Evolutionary conservation across 2,329 filamentous ascomycete genomes (phyloP).

Genomic region (Cadophora luteo-olivacea): DNA sequence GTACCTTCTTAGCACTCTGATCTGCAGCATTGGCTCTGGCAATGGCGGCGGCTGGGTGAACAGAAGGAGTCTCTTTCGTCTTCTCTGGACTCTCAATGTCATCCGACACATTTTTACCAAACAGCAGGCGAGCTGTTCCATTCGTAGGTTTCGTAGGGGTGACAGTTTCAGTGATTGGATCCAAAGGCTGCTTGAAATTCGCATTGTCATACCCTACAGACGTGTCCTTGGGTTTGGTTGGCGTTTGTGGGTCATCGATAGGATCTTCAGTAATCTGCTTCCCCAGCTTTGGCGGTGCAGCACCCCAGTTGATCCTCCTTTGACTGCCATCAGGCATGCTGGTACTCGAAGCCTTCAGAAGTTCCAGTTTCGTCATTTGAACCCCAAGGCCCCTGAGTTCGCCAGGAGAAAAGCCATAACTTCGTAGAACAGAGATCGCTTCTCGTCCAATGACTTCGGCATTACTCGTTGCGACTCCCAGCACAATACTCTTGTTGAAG

Average conservation of each 20-base stretch:
- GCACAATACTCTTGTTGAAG: slow-evolving; percentile 84
- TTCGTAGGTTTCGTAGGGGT: slow-evolving; percentile 40
- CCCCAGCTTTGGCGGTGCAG: slow-evolving; percentile 46
- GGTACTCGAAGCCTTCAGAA: slow-evolving; percentile 66
- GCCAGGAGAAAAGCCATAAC: slow-evolving; percentile 84
- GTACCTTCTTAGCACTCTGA: slow-evolving; percentile 64
- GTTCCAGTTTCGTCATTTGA: slow-evolving; percentile 91
- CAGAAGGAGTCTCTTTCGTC: slow-evolving; percentile 49
- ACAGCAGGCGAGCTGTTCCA: slow-evolving; percentile 17
- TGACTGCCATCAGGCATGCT: slow-evolving; percentile 75
- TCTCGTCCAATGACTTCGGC: slow-evolving; percentile 77
- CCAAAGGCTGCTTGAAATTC: slow-evolving; percentile 33
- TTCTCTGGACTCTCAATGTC: slow-evolving; percentile 60
- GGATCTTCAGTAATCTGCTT: slow-evolving; percentile 49
- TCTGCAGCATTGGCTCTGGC: slow-evolving; percentile 54
- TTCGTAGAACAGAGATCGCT: slow-evolving; percentile 81
- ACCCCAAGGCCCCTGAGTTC: slow-evolving; percentile 92
- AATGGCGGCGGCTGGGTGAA: slow-evolving; percentile 61
- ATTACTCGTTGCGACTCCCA: slow-evolving; percentile 85
- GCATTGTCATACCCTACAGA: slow-evolving; percentile 31
- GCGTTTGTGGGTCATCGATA: slow-evolving; percentile 59
- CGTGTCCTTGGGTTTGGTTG: slow-evolving; percentile 44
- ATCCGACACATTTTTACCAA: slow-evolving; percentile 56
- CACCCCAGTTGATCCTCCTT: slow-evolving; percentile 75
- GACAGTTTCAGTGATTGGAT: slow-evolving; percentile 38